Conservation (phyloP, 345 rosid genomes). For the Salix koriyanagi region DNA sequence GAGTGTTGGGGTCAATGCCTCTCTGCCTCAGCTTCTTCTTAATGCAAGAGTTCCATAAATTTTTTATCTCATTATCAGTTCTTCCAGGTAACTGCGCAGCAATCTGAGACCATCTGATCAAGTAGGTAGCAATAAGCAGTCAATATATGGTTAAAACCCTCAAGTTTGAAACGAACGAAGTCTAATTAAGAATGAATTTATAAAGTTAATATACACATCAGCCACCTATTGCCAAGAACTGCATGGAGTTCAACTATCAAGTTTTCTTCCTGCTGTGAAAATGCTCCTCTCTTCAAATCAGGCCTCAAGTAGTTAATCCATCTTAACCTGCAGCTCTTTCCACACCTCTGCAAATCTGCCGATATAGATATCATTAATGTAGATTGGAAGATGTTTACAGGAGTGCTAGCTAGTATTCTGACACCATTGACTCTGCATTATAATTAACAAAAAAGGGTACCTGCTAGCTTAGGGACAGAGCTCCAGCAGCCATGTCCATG, state of each 20-base stretch:
- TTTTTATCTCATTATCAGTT: slow-evolving; percentile 31
- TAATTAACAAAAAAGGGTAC: slow-evolving; percentile 15
- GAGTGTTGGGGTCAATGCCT: slow-evolving; percentile 29
- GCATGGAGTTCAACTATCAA: slow-evolving; percentile 73
- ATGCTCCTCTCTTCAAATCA: slow-evolving; percentile 84
- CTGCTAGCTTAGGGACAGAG: slow-evolving; percentile 80
- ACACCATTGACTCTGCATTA: not conserved
- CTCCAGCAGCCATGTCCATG: slow-evolving; percentile 89
- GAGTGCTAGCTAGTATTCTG: not conserved
- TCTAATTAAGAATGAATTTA: not conserved
- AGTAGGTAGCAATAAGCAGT: not conserved
- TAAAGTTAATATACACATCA: not conserved
- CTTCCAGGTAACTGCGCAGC: slow-evolving; percentile 30
- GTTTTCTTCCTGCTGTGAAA: slow-evolving; percentile 70
- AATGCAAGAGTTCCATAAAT: slow-evolving; percentile 29
- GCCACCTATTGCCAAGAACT: slow-evolving; percentile 66
- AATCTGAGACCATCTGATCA: slow-evolving; percentile 29
- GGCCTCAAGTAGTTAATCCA: slow-evolving; percentile 89
- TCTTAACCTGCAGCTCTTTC: slow-evolving; percentile 75
- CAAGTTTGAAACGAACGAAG: not conserved
- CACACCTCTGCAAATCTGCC: slow-evolving; percentile 73
- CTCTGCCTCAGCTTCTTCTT: slow-evolving; percentile 30
- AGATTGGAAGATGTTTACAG: not conserved
- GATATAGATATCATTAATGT: not conserved
- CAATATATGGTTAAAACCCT: not conserved